Evolutionary conservation across 768 basidiomycete species (phyloP).

Genomic region (Auriscalpium microsporum): DNA sequence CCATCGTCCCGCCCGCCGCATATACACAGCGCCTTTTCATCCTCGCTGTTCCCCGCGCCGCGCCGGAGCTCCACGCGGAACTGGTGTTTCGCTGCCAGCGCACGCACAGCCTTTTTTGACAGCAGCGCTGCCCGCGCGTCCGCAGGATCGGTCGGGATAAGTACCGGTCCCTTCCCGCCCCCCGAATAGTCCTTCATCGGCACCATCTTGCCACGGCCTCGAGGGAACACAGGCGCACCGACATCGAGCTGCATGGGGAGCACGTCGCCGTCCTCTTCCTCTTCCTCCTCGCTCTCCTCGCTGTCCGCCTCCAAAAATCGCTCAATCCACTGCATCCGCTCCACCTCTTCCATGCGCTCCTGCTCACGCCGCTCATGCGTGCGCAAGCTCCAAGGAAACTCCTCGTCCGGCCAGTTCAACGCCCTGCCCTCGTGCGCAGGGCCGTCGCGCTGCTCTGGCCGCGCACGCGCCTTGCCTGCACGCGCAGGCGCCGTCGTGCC

Average conservation of each 20-base stretch:
- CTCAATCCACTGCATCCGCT: conserved; percentile 58
- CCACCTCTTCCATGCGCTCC: conserved; percentile 46
- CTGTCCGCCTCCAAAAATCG: conserved; percentile 67
- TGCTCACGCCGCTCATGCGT: conserved; percentile 45
- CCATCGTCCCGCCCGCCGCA: conserved; percentile 64
- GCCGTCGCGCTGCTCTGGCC: neutral
- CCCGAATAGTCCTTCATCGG: conserved; percentile 39
- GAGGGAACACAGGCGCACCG: conserved; percentile 12
- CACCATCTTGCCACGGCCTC: conserved; percentile 56
- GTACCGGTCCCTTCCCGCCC: conserved; percentile 24
- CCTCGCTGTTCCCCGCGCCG: conserved; percentile 30
- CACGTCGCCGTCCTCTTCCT: conserved; percentile 24
- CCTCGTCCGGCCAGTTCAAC: conserved; percentile 72
- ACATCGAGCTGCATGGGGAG: conserved; percentile 24
- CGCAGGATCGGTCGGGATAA: conserved; percentile 59
- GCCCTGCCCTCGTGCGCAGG: conserved; percentile 10
- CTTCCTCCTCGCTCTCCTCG: conserved; percentile 36
- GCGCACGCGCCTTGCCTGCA: neutral
- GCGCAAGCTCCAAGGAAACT: conserved; percentile 71
- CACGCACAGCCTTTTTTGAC: conserved; percentile 61
- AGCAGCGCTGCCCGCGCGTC: conserved; percentile 69
- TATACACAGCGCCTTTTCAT: conserved; percentile 51
- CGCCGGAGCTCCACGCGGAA: conserved; percentile 25
- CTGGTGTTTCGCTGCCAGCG: conserved; percentile 44
- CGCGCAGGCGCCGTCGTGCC: conserved; percentile 16